phyloP scores from a whole-genome alignment of 83 land plant genomes.

The Picea mariana region DNA sequence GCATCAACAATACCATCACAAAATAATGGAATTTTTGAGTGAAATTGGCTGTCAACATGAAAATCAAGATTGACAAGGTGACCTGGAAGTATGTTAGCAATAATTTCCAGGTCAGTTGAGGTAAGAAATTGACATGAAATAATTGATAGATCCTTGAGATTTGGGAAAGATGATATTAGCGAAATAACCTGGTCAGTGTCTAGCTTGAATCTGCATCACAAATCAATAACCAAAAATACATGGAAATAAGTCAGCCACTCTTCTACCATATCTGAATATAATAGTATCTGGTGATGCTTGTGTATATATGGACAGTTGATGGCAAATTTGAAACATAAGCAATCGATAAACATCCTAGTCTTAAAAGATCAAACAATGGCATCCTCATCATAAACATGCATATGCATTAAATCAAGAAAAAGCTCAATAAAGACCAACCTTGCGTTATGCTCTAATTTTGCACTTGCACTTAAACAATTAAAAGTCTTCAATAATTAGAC shows the following conservation, averaged over 20 bases:
- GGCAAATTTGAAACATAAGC: not conserved
- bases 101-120: slow-evolving; percentile 5
- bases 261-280: not conserved
- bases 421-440: not conserved
- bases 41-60: slow-evolving; percentile 6
- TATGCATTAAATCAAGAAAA: not conserved
- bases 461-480: no score
- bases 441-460: no score
- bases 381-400: not conserved
- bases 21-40: not conserved
- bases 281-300: not conserved
- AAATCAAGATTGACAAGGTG: slow-evolving; percentile 18
- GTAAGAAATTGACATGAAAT: slow-evolving; percentile 4
- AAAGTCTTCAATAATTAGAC: no score
- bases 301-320: not conserved
- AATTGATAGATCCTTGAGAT: slow-evolving; percentile 9
- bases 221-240: not conserved
- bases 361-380: not conserved
- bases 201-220: slow-evolving; percentile 13
- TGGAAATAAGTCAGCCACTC: not conserved
- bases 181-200: not conserved
- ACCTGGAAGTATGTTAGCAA: slow-evolving; percentile 15
- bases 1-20: slow-evolving; percentile 1
- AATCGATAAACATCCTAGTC: not conserved
- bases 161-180: not conserved